These are phyloP conservation scores for Diaporthe longicolla DNA, from an alignment of 2,329 filamentous ascomycete genomes.

Conservation along the genomic window DNA sequence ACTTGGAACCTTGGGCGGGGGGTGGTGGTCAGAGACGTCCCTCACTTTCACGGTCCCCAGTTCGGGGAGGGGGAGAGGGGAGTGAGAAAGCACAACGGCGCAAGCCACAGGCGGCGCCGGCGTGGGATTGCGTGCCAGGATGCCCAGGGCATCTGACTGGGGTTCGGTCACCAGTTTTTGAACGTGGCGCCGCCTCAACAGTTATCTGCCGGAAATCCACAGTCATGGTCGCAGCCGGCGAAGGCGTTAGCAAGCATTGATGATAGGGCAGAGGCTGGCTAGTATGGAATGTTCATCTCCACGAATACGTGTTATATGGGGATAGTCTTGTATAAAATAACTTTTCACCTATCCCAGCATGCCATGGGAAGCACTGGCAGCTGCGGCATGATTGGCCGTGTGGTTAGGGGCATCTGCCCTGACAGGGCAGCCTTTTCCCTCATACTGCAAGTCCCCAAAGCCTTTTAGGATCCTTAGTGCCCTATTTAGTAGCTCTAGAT, in stretches of 20 bases:
- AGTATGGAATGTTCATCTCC: not conserved
- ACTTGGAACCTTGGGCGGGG: not conserved
- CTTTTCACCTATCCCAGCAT: not conserved
- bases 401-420: too few species aligned
- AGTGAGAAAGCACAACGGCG: constrained; percentile 9
- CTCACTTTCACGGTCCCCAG: not conserved
- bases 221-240: not conserved
- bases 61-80: not conserved
- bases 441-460: not conserved
- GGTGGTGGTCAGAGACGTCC: constrained; percentile 21
- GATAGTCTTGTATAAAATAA: not conserved
- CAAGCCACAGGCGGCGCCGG: constrained; percentile 9
- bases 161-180: constrained; percentile 8
- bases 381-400: not conserved
- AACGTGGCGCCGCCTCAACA: constrained; percentile 10
- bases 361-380: not conserved
- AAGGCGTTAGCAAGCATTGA: not conserved
- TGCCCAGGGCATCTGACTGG: constrained; percentile 3
- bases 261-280: not conserved
- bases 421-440: not conserved
- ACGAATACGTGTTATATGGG: not conserved
- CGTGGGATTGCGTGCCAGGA: not conserved
- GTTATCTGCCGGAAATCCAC: not conserved
- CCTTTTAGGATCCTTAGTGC: not conserved
- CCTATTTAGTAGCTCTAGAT: not conserved